Conservation (phyloP, 768 basidiomycete species). For the Stropharia rugosoannulata region DNA sequence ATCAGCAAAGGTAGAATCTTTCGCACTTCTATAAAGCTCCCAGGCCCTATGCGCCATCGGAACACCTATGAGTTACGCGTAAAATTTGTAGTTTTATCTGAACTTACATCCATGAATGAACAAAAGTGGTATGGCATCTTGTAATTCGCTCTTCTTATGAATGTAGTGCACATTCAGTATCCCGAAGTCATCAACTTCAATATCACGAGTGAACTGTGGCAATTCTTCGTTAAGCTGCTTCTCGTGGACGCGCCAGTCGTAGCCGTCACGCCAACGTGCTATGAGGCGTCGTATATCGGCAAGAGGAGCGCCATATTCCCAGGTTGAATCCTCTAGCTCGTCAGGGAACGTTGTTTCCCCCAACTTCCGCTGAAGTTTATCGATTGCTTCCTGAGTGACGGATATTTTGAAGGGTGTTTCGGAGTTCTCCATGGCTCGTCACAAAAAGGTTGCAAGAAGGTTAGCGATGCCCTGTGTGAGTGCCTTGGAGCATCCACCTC, state of each 20-base stretch:
- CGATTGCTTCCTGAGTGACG: conserved; percentile 41
- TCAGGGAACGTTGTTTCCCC: conserved; percentile 48
- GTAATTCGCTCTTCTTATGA: conserved; percentile 45
- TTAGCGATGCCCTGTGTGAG: too few relatives aligned
- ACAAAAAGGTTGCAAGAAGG: too few relatives aligned
- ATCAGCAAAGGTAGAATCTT: conserved; percentile 58
- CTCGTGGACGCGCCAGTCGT: conserved; percentile 56
- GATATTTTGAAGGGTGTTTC: conserved; percentile 47
- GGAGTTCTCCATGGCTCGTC: background rate
- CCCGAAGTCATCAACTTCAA: conserved; percentile 47
- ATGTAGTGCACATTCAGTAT: conserved; percentile 54
- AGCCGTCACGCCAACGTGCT: conserved; percentile 45
- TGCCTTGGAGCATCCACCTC: too few relatives aligned
- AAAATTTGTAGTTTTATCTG: background rate
- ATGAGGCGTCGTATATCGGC: conserved; percentile 46
- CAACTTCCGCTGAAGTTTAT: conserved; percentile 45
- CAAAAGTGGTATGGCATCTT: conserved; percentile 42
- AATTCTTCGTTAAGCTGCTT: conserved; percentile 46
- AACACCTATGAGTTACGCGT: background rate
- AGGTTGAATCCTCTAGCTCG: conserved; percentile 48
- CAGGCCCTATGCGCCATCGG: conserved; percentile 45
- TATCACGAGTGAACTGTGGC: conserved; percentile 55
- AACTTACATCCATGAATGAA: conserved; percentile 54
- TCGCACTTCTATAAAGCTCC: conserved; percentile 53
- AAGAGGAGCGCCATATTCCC: conserved; percentile 54